Base-by-base conservation (phyloP, 1,284 basidiomycete species). In the Athelia psychrophila region DNA sequence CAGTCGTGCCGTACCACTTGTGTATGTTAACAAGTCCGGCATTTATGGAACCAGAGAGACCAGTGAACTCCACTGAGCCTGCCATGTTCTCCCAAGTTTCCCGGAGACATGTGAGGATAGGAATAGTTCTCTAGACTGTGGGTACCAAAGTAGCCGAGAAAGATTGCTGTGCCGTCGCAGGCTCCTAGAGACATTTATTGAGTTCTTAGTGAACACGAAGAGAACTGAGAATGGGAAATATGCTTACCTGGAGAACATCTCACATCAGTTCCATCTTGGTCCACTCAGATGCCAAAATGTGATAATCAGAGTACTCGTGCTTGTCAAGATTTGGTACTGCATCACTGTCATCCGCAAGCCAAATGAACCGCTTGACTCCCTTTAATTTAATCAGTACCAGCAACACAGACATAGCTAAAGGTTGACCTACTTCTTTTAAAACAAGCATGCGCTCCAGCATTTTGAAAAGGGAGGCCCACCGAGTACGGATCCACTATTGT, bases 291-390 rank as follows among this genome's bases (percentile, higher is more conserved):
- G 27, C 6, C 16, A 44, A 47, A 1, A 64, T 47, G 13, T 49
- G 49, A 36, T 54, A 66, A 47, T 62, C 51, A 15, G 32, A 10
- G 54, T 67, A 67, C 3, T 12, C 20, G n/a, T n/a, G n/a, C 44
- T 64, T 64, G n/a, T 16, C 56, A 56, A 66, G 51, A 9, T 56
- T 55, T 2, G 65, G 65, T 12, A 67, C 63, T 23, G 62, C 50
- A 8, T 56, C 49, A 20, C 54, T 54, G 10, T 49, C 53, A 51
- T 67, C 63, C 19, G 64, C 64, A 24, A 60, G 36, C 2, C 44
- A 50, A n/a, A 52, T 54, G 48, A 67, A 67, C 25, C 51, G 53
- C 15, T 59, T 52, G 20, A 67, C 46, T 38, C 56, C 64, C 64
- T 67, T 53, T 12, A 44, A 50, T 40, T 20, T 42, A 22, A 42